Conservation (phyloP, 345 rosid genomes). For the Lepidium didymum region DNA sequence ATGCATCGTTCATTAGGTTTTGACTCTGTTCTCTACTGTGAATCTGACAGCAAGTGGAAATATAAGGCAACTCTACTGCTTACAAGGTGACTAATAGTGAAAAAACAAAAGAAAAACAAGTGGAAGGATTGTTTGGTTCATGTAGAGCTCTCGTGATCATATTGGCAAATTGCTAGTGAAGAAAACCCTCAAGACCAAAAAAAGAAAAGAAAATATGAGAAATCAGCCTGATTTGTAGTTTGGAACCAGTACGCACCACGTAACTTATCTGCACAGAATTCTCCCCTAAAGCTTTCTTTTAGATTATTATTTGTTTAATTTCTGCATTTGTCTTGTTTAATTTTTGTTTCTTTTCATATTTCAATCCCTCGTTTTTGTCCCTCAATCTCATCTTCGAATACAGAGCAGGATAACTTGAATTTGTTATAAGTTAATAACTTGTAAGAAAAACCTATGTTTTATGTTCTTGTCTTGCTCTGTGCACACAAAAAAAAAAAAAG, state of each 20-base stretch:
- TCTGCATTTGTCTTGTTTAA: slow-evolving; percentile 9
- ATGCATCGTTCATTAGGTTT: background rate
- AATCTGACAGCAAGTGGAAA: slow-evolving; percentile 76
- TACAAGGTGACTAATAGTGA: slow-evolving; percentile 68
- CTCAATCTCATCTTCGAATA: background rate
- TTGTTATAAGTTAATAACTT: slow-evolving; percentile 11
- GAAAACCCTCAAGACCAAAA: background rate
- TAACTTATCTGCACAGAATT: slow-evolving; percentile 30
- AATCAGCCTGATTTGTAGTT: slow-evolving; percentile 25
- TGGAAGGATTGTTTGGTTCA: slow-evolving; percentile 10
- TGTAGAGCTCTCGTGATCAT: slow-evolving; percentile 21
- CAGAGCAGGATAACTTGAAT: slow-evolving; percentile 6
- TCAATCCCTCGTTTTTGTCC: slow-evolving; percentile 14
- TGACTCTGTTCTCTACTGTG: background rate
- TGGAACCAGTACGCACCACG: slow-evolving; percentile 25
- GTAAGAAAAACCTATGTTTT: slow-evolving; percentile 2
- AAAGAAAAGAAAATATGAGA: background rate
- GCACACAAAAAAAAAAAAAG: no score
- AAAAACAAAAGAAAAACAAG: background rate
- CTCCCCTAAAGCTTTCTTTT: slow-evolving; percentile 15
- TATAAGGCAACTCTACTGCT: slow-evolving; percentile 97
- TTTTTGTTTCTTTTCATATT: slow-evolving; percentile 5
- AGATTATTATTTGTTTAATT: slow-evolving; percentile 1
- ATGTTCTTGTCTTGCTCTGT: background rate
- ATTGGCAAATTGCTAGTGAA: slow-evolving; percentile 26